These are phyloP conservation scores for Auriscalpium microsporum DNA, from an alignment of 768 basidiomycete genomes.

Conservation along the genomic window DNA sequence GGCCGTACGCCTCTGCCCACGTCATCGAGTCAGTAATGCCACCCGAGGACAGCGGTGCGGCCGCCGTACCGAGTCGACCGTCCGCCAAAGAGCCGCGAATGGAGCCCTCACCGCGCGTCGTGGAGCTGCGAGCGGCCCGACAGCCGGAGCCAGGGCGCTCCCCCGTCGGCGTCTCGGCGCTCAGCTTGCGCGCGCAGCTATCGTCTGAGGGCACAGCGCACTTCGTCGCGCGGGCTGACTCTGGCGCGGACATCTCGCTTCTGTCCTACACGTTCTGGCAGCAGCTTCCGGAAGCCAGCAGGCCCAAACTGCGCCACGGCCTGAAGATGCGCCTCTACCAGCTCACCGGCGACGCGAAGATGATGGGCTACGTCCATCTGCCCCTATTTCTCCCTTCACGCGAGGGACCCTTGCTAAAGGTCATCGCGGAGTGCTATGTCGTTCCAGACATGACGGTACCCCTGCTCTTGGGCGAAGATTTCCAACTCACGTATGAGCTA, in stretches of 20 bases:
- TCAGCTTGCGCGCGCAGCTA: neutral
- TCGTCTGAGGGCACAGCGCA: neutral
- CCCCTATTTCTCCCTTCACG: neutral
- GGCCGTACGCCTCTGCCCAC: neutral
- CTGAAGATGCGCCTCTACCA: neutral
- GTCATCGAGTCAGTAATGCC: too few species aligned
- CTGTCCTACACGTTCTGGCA: neutral
- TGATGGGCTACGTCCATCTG: neutral
- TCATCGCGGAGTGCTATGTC: slow-evolving; percentile 20
- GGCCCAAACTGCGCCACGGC: neutral
- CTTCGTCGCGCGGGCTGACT: neutral
- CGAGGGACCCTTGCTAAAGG: neutral
- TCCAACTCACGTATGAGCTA: slow-evolving; percentile 19
- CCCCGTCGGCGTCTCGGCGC: neutral
- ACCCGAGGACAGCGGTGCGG: too few species aligned
- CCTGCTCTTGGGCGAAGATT: slow-evolving; percentile 23
- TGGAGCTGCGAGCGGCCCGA: neutral
- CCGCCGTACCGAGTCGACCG: too few species aligned
- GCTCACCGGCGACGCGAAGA: too few species aligned
- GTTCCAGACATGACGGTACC: slow-evolving; percentile 21
- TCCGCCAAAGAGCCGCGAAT: too few species aligned
- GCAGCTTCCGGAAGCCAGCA: neutral
- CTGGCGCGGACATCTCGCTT: neutral
- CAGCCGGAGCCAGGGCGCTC: neutral
- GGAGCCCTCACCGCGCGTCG: neutral